Evolutionary conservation across 768 basidiomycete species (phyloP).

Genomic region (Lactarius akahatsu): DNA sequence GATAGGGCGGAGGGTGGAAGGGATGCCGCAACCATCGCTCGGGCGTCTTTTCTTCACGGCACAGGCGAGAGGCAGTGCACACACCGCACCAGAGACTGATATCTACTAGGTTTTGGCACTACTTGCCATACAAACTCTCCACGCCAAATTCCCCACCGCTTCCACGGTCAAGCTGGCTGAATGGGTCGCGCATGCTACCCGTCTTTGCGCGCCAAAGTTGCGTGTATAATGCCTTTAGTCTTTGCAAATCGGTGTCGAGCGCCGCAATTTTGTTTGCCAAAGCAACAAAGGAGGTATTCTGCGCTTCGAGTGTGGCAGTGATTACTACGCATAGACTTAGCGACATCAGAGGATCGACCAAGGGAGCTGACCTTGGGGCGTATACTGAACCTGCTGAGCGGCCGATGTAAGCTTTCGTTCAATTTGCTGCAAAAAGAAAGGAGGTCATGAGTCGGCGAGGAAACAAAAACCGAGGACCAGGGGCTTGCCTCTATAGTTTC

Average conservation of each 20-base stretch:
- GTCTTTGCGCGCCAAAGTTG: constrained; percentile 79
- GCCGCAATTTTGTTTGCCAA: constrained; percentile 76
- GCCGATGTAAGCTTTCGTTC: constrained; percentile 77
- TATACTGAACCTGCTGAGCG: constrained; percentile 58
- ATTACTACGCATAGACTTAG: constrained; percentile 49
- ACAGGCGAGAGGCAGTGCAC: background rate
- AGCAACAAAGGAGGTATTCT: constrained; percentile 73
- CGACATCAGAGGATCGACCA: constrained; percentile 10
- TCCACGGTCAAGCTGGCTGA: constrained; percentile 51
- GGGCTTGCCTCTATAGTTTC: constrained; percentile 63
- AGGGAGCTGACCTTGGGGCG: constrained; percentile 63
- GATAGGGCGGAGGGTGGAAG: background rate
- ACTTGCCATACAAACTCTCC: constrained; percentile 47
- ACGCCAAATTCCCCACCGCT: constrained; percentile 47
- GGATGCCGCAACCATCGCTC: background rate
- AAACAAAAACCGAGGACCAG: background rate
- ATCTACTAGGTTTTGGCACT: constrained; percentile 13
- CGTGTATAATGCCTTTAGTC: constrained; percentile 71
- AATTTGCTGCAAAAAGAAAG: constrained; percentile 56
- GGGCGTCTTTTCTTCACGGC: background rate
- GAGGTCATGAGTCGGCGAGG: background rate
- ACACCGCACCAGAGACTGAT: background rate
- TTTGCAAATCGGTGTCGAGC: constrained; percentile 71
- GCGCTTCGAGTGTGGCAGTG: constrained; percentile 72
- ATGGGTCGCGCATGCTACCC: constrained; percentile 82